These are phyloP conservation scores for Ramaria sp. DNA, from an alignment of 768 basidiomycete genomes.

Conservation along the genomic window DNA sequence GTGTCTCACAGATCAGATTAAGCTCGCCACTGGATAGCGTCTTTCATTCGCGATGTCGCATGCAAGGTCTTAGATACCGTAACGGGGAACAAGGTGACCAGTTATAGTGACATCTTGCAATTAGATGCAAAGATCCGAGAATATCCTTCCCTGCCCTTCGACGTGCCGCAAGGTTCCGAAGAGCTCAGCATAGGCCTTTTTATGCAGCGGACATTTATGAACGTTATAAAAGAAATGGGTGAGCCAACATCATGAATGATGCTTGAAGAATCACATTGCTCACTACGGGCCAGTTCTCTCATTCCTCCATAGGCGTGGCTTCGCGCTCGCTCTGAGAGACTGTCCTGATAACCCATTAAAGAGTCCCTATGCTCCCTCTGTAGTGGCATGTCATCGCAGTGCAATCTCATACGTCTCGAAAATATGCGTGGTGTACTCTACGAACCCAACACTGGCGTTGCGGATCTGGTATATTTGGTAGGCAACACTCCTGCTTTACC, in stretches of 20 bases:
- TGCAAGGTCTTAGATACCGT: background rate
- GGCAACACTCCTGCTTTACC: background rate
- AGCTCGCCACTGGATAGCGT: background rate
- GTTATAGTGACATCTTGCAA: too few relatives aligned
- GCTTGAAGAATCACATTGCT: background rate
- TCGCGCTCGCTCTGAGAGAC: slow-evolving; percentile 59
- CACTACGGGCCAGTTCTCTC: slow-evolving; percentile 39
- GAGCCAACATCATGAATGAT: background rate
- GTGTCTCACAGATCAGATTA: background rate
- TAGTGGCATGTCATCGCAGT: slow-evolving; percentile 56
- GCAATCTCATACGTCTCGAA: slow-evolving; percentile 47
- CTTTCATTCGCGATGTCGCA: slow-evolving; percentile 3
- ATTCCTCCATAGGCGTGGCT: slow-evolving; percentile 68
- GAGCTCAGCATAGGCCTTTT: too few relatives aligned
- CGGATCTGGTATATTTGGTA: slow-evolving; percentile 62
- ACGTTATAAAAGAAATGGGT: background rate
- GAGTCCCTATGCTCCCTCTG: slow-evolving; percentile 52
- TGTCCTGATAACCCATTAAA: slow-evolving; percentile 58
- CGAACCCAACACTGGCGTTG: slow-evolving; percentile 47
- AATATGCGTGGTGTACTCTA: slow-evolving; percentile 35
- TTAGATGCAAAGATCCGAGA: slow-evolving; percentile 4
- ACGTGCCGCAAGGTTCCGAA: too few relatives aligned
- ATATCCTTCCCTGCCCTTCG: too few relatives aligned
- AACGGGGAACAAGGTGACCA: background rate
- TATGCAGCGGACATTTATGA: background rate